Base-by-base conservation (phyloP, 176 grass and related monocot species). In the Bolboschoenus planiculmis region DNA sequence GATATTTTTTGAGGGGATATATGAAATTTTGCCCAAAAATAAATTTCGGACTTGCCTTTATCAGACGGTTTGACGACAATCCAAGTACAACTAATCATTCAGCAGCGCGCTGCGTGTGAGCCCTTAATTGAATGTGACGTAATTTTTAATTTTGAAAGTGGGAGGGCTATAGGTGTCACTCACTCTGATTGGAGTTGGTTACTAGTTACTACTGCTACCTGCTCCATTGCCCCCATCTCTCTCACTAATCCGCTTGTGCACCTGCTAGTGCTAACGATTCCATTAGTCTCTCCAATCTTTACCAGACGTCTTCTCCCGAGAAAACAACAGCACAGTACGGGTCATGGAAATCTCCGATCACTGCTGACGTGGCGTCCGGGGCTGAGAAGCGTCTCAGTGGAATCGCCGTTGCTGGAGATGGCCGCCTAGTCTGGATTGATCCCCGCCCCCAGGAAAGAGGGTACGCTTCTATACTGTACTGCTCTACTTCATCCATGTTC, bases 281-380 rank as follows among this genome's bases (percentile, higher is more conserved):
- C 83, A 21, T 71, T 77, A n/a, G 85, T 70, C 37, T 13, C 59
- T 59, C 31, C 83, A 61, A 73, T 6, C n/a, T 21, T 20, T 2
- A 2, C 46, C 47, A 14, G 54, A 85, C 86, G 88, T 50, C 78
- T 2, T 57, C 51, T 13, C 35, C 4, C n/a, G 83, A 85, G 36
- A 97, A 92, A 82, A 35, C 44, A 42, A 70, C 78, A 48, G 91
- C 88, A 63, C 88, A 88, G 54, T 97, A 89, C 35, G 94, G 94
- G 4, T 94, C 94, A 42, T 97, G 94, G 94, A 89, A 92, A 82
- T 97, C 94, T 23, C 94, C 91, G 31, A 94, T 97, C 85, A 94
- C 85, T 68, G 88, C 90, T 48, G 88, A 78, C 21, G 83, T 88
- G 42, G 94, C 93, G 54, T 90, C 88, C 23, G 42, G 82, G 55